Evolutionary conservation across 139 green algal genomes (phyloP).

Genomic region (Chlamydomonas sphaeroides): DNA sequence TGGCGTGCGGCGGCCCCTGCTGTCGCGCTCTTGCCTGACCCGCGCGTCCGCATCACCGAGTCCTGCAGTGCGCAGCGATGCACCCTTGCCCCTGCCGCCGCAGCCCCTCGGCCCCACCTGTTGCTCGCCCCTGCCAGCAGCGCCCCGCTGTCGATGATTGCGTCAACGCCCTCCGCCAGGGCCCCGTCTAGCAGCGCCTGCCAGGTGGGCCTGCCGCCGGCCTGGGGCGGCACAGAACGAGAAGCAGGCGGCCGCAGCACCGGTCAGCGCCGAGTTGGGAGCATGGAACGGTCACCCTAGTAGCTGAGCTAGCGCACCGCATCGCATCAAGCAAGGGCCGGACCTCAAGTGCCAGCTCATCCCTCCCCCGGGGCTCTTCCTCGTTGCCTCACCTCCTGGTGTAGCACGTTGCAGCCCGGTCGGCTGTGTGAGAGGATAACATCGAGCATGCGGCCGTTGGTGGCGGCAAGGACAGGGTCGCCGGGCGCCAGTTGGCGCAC

Average conservation of each 20-base stretch:
- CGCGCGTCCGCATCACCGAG: too few species aligned
- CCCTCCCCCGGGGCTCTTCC: too few species aligned
- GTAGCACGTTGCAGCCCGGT: too few species aligned
- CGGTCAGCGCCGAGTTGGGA: too few species aligned
- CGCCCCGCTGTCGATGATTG: constrained; percentile 64
- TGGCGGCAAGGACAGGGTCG: constrained; percentile 38
- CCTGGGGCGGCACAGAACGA: not conserved
- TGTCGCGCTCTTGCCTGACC: too few species aligned
- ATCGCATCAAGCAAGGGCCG: not conserved
- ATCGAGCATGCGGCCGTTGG: constrained; percentile 70
- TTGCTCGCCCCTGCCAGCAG: constrained; percentile 57
- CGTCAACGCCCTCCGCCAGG: constrained; percentile 40
- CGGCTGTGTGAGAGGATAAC: constrained; percentile 60
- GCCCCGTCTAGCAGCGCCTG: constrained; percentile 54
- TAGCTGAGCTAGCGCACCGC: too few species aligned
- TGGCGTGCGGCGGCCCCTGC: too few species aligned
- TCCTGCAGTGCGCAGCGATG: too few species aligned
- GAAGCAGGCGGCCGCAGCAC: too few species aligned
- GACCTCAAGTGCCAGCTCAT: too few species aligned
- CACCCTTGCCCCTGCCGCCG: not conserved
- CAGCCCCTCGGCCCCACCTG: constrained; percentile 18
- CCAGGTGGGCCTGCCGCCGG: constrained; percentile 29
- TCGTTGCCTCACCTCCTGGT: too few species aligned
- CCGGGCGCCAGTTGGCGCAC: constrained; percentile 33
- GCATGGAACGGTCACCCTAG: too few species aligned